Evolutionary conservation across 352 stramenopile genomes (phyloP).

Genomic region (Sclerospora graminicola): DNA sequence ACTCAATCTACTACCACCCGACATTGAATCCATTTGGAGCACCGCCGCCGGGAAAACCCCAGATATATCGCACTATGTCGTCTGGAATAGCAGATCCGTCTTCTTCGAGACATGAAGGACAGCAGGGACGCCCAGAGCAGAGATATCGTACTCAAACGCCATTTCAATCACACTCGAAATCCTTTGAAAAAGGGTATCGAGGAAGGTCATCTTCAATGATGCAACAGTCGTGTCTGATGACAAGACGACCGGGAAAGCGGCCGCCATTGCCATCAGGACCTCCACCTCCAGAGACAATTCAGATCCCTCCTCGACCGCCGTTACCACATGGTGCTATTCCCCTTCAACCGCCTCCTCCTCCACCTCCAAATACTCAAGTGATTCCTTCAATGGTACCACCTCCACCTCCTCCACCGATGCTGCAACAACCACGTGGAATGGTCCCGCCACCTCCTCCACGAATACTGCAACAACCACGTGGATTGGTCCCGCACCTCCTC

Average conservation of each 20-base stretch:
- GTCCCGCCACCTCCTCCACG: no score
- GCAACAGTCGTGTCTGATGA: conserved; percentile 8
- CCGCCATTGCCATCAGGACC: conserved; percentile 42
- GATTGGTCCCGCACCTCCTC: no score
- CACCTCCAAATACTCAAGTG: neutral
- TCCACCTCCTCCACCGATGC: neutral
- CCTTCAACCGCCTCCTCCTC: conserved; percentile 25
- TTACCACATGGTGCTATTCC: conserved; percentile 31
- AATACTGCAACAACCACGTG: no score
- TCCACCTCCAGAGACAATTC: conserved; percentile 47
- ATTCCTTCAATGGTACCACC: neutral
- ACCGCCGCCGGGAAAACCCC: conserved; percentile 46
- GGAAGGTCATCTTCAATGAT: conserved; percentile 2
- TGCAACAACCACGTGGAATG: no score
- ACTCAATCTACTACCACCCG: conserved; percentile 77
- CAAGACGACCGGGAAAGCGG: conserved; percentile 43
- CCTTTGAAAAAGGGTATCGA: neutral
- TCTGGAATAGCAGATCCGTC: neutral
- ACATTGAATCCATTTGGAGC: conserved; percentile 69
- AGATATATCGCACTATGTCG: conserved; percentile 42
- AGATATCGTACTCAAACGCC: conserved; percentile 4
- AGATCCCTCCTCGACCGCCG: conserved; percentile 45
- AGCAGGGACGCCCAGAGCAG: conserved; percentile 5
- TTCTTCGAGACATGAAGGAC: conserved; percentile 4
- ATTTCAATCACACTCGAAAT: neutral